Conservation (phyloP, 2,329 filamentous ascomycete genomes). For the Scytalidium lignicola region DNA sequence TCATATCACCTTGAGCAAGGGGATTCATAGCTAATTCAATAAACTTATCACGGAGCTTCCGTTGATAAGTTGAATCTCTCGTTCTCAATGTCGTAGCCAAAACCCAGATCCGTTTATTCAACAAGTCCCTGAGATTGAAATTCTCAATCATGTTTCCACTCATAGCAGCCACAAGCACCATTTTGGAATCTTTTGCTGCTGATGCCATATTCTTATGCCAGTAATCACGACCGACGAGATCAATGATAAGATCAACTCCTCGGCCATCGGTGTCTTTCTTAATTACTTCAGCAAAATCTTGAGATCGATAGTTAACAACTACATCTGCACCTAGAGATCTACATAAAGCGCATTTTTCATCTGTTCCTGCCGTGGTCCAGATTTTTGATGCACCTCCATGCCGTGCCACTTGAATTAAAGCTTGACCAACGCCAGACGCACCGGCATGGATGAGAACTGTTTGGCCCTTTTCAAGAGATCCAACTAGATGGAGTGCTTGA, state of each 20-base stretch:
- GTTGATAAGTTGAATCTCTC: slow-evolving; percentile 75
- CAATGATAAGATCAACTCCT: slow-evolving; percentile 82
- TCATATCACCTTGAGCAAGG: slow-evolving; percentile 70
- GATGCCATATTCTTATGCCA: slow-evolving; percentile 76
- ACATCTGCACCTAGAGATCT: slow-evolving; percentile 67
- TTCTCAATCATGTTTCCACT: slow-evolving; percentile 63
- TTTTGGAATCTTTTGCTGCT: slow-evolving; percentile 67
- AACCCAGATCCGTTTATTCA: slow-evolving; percentile 71
- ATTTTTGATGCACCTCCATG: slow-evolving; percentile 64
- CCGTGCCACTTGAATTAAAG: slow-evolving; percentile 76
- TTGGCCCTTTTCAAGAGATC: slow-evolving; percentile 65
- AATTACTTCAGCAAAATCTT: slow-evolving; percentile 71
- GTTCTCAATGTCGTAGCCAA: slow-evolving; percentile 82
- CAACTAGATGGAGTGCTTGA: slow-evolving; percentile 83
- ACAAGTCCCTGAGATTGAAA: slow-evolving; percentile 37
- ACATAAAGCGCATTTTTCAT: slow-evolving; percentile 77
- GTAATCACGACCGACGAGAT: slow-evolving; percentile 77
- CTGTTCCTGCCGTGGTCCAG: slow-evolving; percentile 74
- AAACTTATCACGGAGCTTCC: slow-evolving; percentile 65
- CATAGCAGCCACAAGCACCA: slow-evolving; percentile 72
- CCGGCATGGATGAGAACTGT: slow-evolving; percentile 88
- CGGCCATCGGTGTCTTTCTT: slow-evolving; percentile 65
- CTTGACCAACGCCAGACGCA: slow-evolving; percentile 81
- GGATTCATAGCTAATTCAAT: slow-evolving; percentile 67
- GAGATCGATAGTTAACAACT: slow-evolving; percentile 78